Conservation (phyloP, 2,329 filamentous ascomycete species). For the Pseudogymnoascus sp. region DNA sequence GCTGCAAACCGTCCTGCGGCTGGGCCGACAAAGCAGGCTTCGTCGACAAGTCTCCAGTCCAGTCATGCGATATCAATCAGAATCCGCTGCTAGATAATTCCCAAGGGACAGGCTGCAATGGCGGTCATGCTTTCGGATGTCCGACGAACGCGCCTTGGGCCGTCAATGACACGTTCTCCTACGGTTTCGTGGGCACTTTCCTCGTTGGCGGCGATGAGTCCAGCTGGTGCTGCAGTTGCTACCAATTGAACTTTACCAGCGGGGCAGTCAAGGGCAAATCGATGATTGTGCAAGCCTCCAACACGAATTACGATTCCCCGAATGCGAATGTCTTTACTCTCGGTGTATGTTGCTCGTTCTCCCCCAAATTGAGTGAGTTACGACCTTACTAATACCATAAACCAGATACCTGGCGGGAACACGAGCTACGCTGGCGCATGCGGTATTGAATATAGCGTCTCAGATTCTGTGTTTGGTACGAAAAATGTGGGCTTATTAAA, state of each 20-base stretch:
- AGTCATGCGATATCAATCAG: conserved; percentile 51
- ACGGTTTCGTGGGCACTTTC: conserved; percentile 49
- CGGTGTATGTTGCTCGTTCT: conserved; percentile 29
- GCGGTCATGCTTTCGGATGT: conserved; percentile 49
- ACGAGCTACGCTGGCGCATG: neutral
- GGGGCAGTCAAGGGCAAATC: conserved; percentile 49
- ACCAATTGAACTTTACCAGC: conserved; percentile 54
- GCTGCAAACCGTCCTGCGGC: conserved; percentile 64
- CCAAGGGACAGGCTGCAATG: conserved; percentile 48
- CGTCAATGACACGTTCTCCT: conserved; percentile 44
- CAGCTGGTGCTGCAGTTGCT: conserved; percentile 50
- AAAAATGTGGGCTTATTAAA: neutral
- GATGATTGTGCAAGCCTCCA: conserved; percentile 55
- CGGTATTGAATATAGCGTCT: neutral
- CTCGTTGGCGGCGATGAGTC: conserved; percentile 40
- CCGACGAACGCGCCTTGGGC: conserved; percentile 46
- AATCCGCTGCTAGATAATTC: conserved; percentile 45
- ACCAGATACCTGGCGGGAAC: neutral
- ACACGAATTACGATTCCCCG: conserved; percentile 50
- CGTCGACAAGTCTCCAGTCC: conserved; percentile 39
- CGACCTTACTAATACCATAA: neutral
- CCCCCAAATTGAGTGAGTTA: neutral
- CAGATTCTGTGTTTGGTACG: neutral
- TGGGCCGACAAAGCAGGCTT: conserved; percentile 54
- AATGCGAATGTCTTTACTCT: conserved; percentile 49